Evolutionary conservation across 2,329 filamentous ascomycete species (phyloP).

Genomic region (Claviceps sorghi): DNA sequence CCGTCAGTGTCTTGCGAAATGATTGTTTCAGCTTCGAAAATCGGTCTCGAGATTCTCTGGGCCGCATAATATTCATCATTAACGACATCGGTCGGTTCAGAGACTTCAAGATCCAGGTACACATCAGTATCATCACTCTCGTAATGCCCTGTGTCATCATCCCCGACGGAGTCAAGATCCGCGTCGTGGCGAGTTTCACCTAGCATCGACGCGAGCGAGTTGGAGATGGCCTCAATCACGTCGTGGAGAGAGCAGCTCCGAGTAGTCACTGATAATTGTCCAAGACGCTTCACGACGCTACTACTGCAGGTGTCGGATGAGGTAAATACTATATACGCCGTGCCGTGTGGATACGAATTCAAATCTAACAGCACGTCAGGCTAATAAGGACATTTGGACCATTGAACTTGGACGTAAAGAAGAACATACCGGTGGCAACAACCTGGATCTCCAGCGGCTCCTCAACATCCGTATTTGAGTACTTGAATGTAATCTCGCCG

Average conservation of each 20-base stretch:
- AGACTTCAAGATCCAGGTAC: background rate
- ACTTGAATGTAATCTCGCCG: slow-evolving; percentile 54
- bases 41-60: background rate
- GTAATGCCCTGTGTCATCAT: background rate
- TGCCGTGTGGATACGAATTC: slow-evolving; percentile 22
- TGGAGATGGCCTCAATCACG: slow-evolving; percentile 3
- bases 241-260: slow-evolving; percentile 8
- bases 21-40: background rate
- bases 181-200: background rate
- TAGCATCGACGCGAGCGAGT: background rate
- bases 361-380: slow-evolving; percentile 12
- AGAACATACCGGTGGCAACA: slow-evolving; percentile 19
- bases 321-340: slow-evolving; percentile 29
- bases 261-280: slow-evolving; percentile 19
- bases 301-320: slow-evolving; percentile 18
- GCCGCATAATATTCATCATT: slow-evolving; percentile 5
- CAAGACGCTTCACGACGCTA: slow-evolving; percentile 28
- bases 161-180: background rate
- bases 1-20: background rate
- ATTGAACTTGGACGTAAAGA: slow-evolving; percentile 4
- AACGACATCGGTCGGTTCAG: background rate
- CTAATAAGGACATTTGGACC: background rate
- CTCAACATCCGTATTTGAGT: slow-evolving; percentile 15
- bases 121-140: background rate
- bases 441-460: slow-evolving; percentile 22